These are phyloP conservation scores for Urostyla sp. DNA, from an alignment of 73 alveolate species.

Conservation along the genomic window DNA sequence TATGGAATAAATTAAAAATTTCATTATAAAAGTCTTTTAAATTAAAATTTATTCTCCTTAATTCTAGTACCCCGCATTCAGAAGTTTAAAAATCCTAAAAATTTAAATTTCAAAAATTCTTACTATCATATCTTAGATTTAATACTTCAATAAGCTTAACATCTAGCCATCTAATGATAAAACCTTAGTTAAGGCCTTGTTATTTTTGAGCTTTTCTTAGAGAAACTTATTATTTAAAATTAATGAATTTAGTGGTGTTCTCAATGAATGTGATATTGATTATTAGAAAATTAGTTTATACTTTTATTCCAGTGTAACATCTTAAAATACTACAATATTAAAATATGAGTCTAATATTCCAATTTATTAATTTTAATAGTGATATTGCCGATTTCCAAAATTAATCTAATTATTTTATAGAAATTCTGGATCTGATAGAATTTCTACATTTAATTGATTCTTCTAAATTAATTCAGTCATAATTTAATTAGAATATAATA, in stretches of 20 bases:
- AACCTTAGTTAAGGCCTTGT: background rate
- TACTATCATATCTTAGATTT: conserved; percentile 41
- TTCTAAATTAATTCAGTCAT: conserved; percentile 28
- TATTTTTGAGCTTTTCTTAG: background rate
- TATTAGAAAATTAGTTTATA: conserved; percentile 9
- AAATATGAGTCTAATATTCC: too few species aligned
- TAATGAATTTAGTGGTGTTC: conserved; percentile 41
- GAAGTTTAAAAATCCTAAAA: conserved; percentile 32
- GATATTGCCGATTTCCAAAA: too few species aligned
- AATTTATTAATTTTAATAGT: too few species aligned
- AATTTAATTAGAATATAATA: conserved; percentile 24
- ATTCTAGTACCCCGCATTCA: conserved; percentile 24
- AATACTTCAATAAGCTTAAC: background rate
- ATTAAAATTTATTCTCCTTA: background rate
- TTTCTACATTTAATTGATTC: conserved; percentile 18
- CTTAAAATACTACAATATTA: too few species aligned
- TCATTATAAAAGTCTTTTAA: background rate
- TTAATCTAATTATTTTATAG: background rate
- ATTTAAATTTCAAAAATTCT: background rate
- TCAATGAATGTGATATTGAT: conserved; percentile 30
- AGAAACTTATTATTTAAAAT: background rate
- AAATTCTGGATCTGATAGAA: background rate
- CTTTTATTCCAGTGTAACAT: background rate
- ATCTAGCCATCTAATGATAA: conserved; percentile 9
- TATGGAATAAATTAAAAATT: background rate